Base-by-base conservation (phyloP, 2,329 filamentous ascomycete genomes). In the Akanthomyces dipterigenus region DNA sequence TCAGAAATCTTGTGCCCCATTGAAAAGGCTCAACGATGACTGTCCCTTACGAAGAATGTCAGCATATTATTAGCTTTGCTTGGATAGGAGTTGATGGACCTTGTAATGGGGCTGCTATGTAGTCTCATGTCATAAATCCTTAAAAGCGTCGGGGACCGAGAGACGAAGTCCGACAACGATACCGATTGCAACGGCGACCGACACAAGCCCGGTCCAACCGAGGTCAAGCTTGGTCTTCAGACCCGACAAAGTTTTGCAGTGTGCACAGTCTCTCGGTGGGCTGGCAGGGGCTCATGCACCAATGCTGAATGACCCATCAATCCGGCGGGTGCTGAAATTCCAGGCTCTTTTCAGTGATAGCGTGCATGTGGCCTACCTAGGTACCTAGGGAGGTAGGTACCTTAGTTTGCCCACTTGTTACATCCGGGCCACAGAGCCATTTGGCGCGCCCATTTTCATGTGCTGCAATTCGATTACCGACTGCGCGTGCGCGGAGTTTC, bases 131-230 rank as follows among this genome's bases (percentile, higher is more conserved):
- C 61, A 24, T 55, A 61, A 55, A 24, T 55, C 59, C 59, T 61
- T 55, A 20, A 26, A 34, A 4, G 46, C n/a, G 26, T 63, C 61
- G 61, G 61, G 31, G 51, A 63, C 61, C 61, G 61, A 63, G 55
- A 36, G 14, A 7, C 0, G 16, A 55, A 43, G 28, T 59, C 56
- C 55, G 61, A 60, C 42, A 48, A 18, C 34, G 31, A 45, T 26
- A 40, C 55, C 38, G 56, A 63, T 46, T 22, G 20, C 42, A 22
- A 55, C 61, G 61, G 56, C 55, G 61, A 63, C 61, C 61, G 61
- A 63, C 56, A 60, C 61, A 63, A 63, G 61, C 61, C 61, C 61
- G 61, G 55, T 63, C 38, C 55, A 63, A 63, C 61, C 56, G 61
- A 63, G 61, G 61, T 63, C 61, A 55, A 38, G 42, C 36, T 26